Conservation (phyloP, 208 protist species). For the Leptomonas pyrrhocoris region DNA sequence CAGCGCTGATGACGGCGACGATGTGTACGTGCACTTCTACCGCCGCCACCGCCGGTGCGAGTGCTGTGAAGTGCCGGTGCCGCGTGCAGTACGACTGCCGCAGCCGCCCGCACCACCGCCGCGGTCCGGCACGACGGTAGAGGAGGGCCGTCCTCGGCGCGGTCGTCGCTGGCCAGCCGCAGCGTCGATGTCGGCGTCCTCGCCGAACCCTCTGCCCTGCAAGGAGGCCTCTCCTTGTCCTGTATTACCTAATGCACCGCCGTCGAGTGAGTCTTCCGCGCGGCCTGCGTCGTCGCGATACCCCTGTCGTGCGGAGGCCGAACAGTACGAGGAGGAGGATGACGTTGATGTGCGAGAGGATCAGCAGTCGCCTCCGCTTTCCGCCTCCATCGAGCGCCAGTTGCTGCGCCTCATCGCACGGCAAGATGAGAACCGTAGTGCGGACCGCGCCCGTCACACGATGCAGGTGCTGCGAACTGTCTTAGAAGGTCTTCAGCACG, state of each 20-base stretch:
- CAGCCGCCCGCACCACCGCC: conserved; percentile 11
- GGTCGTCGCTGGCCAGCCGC: background rate
- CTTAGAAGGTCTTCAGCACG: background rate
- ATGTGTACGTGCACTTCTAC: background rate
- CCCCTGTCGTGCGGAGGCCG: too few species aligned
- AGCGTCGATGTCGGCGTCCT: background rate
- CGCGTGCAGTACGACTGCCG: background rate
- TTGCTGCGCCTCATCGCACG: background rate
- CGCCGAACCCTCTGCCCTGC: background rate
- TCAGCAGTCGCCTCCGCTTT: background rate
- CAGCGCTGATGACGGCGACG: background rate
- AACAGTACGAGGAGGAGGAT: background rate
- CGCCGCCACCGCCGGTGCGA: conserved; percentile 10
- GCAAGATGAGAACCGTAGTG: background rate
- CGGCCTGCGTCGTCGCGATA: too few species aligned
- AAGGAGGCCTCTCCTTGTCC: too few species aligned
- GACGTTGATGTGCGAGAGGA: background rate
- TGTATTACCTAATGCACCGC: too few species aligned
- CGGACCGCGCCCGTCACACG: background rate
- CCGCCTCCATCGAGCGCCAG: background rate
- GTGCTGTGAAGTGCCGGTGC: conserved; percentile 11
- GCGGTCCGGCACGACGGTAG: background rate
- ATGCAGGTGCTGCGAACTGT: background rate
- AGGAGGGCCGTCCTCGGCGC: background rate
- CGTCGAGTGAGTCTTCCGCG: too few species aligned